Conservation (phyloP, 2,329 filamentous ascomycete species). For the Neonectria coccinea region DNA sequence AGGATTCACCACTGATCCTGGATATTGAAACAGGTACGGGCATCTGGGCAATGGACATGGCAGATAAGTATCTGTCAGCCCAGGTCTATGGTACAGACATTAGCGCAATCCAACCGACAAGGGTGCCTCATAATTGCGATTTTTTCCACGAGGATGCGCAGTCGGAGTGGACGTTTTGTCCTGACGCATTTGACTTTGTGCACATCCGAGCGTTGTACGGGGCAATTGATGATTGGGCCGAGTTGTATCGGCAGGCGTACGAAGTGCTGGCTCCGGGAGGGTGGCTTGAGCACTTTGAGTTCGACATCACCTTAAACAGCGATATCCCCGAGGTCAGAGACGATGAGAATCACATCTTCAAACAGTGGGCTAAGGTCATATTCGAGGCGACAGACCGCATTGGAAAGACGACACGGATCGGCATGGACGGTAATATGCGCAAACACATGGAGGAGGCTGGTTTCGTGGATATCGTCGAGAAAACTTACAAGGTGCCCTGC, state of each 20-base stretch:
- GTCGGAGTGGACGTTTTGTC: slow-evolving; percentile 10
- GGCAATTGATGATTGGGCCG: slow-evolving; percentile 19
- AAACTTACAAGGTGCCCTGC: slow-evolving; percentile 29
- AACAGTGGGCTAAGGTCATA: slow-evolving; percentile 34
- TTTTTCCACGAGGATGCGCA: slow-evolving; percentile 22
- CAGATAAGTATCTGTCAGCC: slow-evolving; percentile 1
- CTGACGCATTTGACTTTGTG: slow-evolving; percentile 13
- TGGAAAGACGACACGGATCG: slow-evolving; percentile 29
- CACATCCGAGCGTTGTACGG: slow-evolving; percentile 21
- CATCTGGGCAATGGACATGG: slow-evolving; percentile 22
- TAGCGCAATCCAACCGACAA: slow-evolving; percentile 5
- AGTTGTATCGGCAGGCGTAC: slow-evolving; percentile 19
- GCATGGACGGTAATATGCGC: slow-evolving; percentile 27
- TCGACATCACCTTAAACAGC: slow-evolving; percentile 36
- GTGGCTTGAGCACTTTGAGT: slow-evolving; percentile 37
- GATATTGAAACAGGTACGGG: slow-evolving; percentile 23
- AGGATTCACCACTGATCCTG: slow-evolving; percentile 8
- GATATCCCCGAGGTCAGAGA: slow-evolving; percentile 29
- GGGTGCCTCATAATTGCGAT: slow-evolving; percentile 16
- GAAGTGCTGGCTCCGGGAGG: slow-evolving; percentile 21
- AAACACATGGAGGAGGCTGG: slow-evolving; percentile 33
- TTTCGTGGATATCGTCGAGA: slow-evolving; percentile 32
- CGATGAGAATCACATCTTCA: slow-evolving; percentile 35
- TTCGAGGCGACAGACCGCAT: slow-evolving; percentile 31
- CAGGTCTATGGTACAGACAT: slow-evolving; percentile 16